Base-by-base conservation (phyloP, 306 rosid genomes). In the Astragalus membranaceus region DNA sequence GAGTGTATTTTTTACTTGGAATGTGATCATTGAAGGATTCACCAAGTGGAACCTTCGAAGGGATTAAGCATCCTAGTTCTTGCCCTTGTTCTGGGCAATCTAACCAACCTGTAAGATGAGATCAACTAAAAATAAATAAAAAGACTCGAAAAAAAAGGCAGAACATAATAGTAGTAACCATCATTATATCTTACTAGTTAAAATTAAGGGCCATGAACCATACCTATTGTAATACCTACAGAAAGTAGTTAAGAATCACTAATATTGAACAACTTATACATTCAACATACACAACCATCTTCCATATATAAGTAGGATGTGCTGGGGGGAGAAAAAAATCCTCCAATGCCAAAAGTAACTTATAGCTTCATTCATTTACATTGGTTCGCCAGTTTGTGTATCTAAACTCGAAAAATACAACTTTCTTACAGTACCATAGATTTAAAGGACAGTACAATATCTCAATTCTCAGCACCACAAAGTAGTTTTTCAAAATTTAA, bases 31-130 rank as follows among this genome's bases (percentile, higher is more conserved):
- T 83, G 72, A 82, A 94, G 26, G 94, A 65, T 57, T 94, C 97
- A 64, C 88, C 86, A 14, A 94, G 89, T 16, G 98, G 98, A 85
- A 94, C 98, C 87, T 94, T 94, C 16, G 98, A 94, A 85, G 98
- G 98, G 65, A 94, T 83, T 77, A 94, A 80, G 83, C 79, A 79
- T 70, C 60, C 85, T 69, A 94, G 75, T 78, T 90, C 97, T 36
- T 82, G 81, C 74, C 98, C 98, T 33, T 50, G 74, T 43, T 94
- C 47, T 3, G 96, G 96, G 78, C 98, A 94, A 75, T 80, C 95
- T 84, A 90, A 83, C 98, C 98, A 94, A 78, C 98, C 98, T 94
- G 88, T 67, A 79, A 23, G 73, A 51, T 15, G 32, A 43, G 63
- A 78, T 70, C 11, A 56, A 73, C 74, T n/a, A 49, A 46, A 80